Base-by-base conservation (phyloP, 2,329 filamentous ascomycete genomes). In the Neoscytalidium dimidiatum region DNA sequence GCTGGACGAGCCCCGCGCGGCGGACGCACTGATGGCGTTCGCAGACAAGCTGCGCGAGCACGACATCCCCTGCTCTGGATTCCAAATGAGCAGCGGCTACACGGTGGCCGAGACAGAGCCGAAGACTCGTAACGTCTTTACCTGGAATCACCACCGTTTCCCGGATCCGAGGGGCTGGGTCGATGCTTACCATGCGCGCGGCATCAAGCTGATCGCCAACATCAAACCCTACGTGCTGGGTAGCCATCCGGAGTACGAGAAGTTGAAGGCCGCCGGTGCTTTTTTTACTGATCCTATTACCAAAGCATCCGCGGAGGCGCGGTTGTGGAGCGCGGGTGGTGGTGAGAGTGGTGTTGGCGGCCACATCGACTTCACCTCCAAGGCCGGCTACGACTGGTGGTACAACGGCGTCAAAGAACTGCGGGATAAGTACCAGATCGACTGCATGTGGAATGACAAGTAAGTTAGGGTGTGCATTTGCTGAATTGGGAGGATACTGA, bases 401-500 rank as follows among this genome's bases (percentile, higher is more conserved):
- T 89, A 86, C 66, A 80, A 90, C 0, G 89, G 90, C 1, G 85
- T 90, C 8, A 83, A 85, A 66, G 83, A 82, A 57, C 80, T 92
- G 1, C 86, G 86, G 63, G 78, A n/a, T n/a, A n/a, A 84, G 28
- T 77, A 86, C 8, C 89, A 89, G 0, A 89, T 92, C 64, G 89
- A 91, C 68, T 89, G 84, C 53, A 91, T 92, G 78, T 92, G 90
- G 90, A 92, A 92, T 68, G 90, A 92, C 73, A 92, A 92, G 38
- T 41, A 17, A 41, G 38, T 41, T 11, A 17, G 13, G n/a, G 14
- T 17, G 1, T 41, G 14, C 14, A 11, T 11, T 13, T 11, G 31
- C 31, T 41, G 38, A 17, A 41, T 14, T 11, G n/a, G 8, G 13
- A 17, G n/a, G 14, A 11, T 4, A 17, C 38, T 41, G 14, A 41